These are phyloP conservation scores for Xylaria arbuscula DNA, from an alignment of 2,329 filamentous ascomycete genomes.

Conservation along the genomic window DNA sequence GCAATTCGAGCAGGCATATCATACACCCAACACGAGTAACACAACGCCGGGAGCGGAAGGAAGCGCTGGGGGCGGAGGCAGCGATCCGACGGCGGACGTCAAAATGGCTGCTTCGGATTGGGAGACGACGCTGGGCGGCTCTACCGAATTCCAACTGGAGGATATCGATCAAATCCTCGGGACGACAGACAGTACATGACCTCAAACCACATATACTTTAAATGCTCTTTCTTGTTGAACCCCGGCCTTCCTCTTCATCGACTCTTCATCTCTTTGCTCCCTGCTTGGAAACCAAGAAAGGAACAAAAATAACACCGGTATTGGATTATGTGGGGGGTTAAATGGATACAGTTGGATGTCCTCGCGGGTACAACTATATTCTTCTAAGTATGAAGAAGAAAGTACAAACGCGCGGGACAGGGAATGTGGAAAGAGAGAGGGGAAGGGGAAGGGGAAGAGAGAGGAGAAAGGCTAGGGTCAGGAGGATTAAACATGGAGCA, in stretches of 20 bases:
- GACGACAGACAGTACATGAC: constrained; percentile 40
- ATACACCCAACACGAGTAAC: constrained; percentile 19
- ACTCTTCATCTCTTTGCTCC: constrained; percentile 4
- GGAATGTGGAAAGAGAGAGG: neutral
- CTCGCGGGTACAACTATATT: neutral
- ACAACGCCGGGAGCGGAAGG: constrained; percentile 31
- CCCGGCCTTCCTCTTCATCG: neutral
- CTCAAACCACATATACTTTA: constrained; percentile 28
- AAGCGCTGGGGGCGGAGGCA: neutral
- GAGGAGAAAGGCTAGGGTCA: neutral
- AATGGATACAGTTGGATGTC: neutral
- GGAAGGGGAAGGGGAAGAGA: neutral
- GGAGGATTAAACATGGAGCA: constrained; percentile 7
- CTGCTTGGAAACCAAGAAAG: neutral
- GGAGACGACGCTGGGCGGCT: constrained; percentile 40
- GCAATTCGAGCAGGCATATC: constrained; percentile 38
- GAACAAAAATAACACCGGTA: neutral
- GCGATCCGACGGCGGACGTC: constrained; percentile 14
- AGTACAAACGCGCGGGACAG: neutral
- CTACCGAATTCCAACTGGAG: constrained; percentile 40
- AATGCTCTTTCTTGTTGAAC: neutral
- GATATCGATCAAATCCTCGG: constrained; percentile 44
- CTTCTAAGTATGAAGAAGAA: neutral
- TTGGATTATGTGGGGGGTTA: neutral
- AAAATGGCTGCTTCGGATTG: constrained; percentile 39